Conservation (phyloP, 1,284 basidiomycete species). For the Microbotryum scabiosae region DNA sequence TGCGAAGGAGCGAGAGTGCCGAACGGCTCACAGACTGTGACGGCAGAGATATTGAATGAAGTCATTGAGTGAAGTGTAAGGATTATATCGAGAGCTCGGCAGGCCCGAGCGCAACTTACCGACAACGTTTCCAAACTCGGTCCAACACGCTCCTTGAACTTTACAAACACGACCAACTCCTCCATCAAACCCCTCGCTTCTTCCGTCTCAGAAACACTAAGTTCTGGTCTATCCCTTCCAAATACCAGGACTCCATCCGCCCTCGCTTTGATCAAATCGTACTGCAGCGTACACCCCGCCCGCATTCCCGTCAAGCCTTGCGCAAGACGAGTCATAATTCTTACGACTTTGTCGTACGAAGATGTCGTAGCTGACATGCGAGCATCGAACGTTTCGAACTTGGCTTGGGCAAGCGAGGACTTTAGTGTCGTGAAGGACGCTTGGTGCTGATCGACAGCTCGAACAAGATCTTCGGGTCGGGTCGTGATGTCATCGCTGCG, state of each 20-base stretch:
- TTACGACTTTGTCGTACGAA: constrained; percentile 75
- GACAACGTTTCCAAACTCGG: constrained; percentile 66
- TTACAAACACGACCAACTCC: constrained; percentile 68
- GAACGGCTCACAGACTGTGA: constrained; percentile 5
- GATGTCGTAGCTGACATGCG: constrained; percentile 45
- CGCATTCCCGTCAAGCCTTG: constrained; percentile 83
- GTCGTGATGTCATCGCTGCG: constrained; percentile 56
- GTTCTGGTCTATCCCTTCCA: too few species aligned
- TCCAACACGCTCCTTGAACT: constrained; percentile 72
- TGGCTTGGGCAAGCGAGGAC: constrained; percentile 70
- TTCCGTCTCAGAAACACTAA: neutral
- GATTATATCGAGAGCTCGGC: neutral
- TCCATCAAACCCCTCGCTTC: constrained; percentile 47
- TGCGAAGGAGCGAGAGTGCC: constrained; percentile 54
- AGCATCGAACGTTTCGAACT: constrained; percentile 60
- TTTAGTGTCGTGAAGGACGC: constrained; percentile 76
- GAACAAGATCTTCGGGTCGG: constrained; percentile 42
- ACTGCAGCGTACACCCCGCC: constrained; percentile 70
- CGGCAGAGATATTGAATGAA: neutral
- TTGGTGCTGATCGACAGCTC: constrained; percentile 62
- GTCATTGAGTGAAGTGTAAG: too few species aligned
- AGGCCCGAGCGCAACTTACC: constrained; percentile 45
- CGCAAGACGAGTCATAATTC: constrained; percentile 71
- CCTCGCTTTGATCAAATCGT: constrained; percentile 54
- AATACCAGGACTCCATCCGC: constrained; percentile 8